Conservation (phyloP, 1,139 yeast species). For the Debaryomyces subglobosus region DNA sequence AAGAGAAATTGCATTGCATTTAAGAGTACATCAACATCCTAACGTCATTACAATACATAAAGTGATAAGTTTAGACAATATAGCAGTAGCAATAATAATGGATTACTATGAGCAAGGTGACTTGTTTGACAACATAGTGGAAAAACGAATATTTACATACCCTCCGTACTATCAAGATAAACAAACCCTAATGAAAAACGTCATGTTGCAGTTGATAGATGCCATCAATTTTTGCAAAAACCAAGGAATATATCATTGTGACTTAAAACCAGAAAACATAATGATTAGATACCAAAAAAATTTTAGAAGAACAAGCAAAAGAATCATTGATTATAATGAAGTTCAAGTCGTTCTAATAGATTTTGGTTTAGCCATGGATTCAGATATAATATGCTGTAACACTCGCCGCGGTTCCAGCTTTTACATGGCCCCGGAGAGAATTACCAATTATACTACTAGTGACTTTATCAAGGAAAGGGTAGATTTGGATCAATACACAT, state of each 20-base stretch:
- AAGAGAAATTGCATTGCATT: constrained; percentile 73
- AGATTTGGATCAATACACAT: constrained; percentile 31
- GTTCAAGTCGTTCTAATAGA: constrained; percentile 70
- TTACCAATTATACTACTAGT: constrained; percentile 49
- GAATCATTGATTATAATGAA: constrained; percentile 54
- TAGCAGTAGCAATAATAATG: constrained; percentile 71
- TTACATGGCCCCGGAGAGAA: constrained; percentile 92
- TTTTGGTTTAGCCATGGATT: constrained; percentile 79
- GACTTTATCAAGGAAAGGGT: constrained; percentile 29
- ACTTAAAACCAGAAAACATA: constrained; percentile 88
- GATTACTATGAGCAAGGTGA: constrained; percentile 86
- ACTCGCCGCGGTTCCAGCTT: constrained; percentile 86
- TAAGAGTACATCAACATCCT: constrained; percentile 76
- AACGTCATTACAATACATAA: constrained; percentile 75
- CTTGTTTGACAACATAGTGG: constrained; percentile 78
- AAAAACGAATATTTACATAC: constrained; percentile 55
- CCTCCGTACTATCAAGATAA: constrained; percentile 37
- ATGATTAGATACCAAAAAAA: constrained; percentile 49
- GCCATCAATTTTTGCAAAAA: constrained; percentile 73
- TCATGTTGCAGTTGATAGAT: constrained; percentile 74
- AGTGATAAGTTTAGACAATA: constrained; percentile 59
- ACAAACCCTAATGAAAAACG: constrained; percentile 59
- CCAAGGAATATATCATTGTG: constrained; percentile 78
- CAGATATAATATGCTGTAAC: constrained; percentile 62
- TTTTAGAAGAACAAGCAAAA: constrained; percentile 24